Conservation (phyloP, 805 yeast genomes). For the Saturnispora quitensis region DNA sequence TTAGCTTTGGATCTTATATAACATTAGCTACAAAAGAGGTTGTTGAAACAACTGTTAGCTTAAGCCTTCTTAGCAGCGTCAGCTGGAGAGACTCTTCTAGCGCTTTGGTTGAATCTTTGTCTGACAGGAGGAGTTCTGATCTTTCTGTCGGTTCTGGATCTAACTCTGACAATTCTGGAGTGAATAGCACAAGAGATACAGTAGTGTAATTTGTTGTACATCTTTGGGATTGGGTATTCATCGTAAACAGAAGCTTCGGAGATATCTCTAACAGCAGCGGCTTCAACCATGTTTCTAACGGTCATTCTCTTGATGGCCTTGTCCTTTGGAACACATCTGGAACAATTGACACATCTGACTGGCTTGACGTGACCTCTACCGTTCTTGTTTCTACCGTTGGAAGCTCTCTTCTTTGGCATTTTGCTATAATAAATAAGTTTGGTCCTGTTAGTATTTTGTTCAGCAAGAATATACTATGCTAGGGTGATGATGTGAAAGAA, state of each 20-base stretch:
- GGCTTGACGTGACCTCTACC: slow-evolving; percentile 99
- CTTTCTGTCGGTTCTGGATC: slow-evolving; percentile 98
- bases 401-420: slow-evolving; percentile 99
- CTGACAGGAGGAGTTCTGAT: slow-evolving; percentile 98
- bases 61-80: slow-evolving; percentile 94
- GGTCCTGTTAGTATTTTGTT: not conserved
- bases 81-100: slow-evolving; percentile 91
- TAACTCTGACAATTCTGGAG: slow-evolving; percentile 99
- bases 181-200: slow-evolving; percentile 99
- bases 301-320: slow-evolving; percentile 99
- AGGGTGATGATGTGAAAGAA: not conserved
- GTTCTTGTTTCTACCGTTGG: slow-evolving; percentile 99
- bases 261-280: slow-evolving; percentile 99
- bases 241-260: slow-evolving; percentile 99
- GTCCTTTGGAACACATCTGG: slow-evolving; percentile 99
- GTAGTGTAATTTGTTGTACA: slow-evolving; percentile 99
- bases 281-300: slow-evolving; percentile 99
- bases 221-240: slow-evolving; percentile 99
- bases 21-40: not conserved
- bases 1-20: slow-evolving; percentile 2
- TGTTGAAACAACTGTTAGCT: slow-evolving; percentile 14
- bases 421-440: slow-evolving; percentile 24
- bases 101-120: slow-evolving; percentile 89
- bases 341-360: slow-evolving; percentile 99
- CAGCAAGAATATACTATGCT: not conserved